Evolutionary conservation across 2,329 filamentous ascomycete species (phyloP), one percentile per base, ranked within the genome.

Genomic region (Cladosporium colombiae): DNA sequence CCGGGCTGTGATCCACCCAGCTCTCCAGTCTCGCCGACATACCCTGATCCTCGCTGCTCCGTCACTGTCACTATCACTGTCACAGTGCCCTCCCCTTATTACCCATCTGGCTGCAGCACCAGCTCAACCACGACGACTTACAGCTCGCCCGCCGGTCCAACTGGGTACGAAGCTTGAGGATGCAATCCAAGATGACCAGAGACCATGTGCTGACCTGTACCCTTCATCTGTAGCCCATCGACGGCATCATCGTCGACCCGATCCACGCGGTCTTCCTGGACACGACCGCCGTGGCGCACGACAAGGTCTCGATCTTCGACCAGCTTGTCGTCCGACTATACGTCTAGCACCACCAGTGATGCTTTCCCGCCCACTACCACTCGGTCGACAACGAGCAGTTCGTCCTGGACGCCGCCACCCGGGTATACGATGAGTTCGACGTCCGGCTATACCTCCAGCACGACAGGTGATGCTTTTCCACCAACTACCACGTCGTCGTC

Each of bases 1-100:
- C 67, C 66, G 1, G 61, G 50, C n/a, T 68, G 67, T 23, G n/a
- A 46, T 46, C 57, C 67, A 5, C 44, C 65, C 16, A 67, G 52
- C 27, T 53, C 62, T 13, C 52, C 57, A 31, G 37, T 49, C 11
- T 31, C 37, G 16, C 37, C 57, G 10, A 49, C 29, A 1, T 27
- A 40, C 14, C 57, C 37, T 18, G 23, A 40, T 10, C 23, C 44
- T 23, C 29, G 21, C 21, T 62, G 59, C 27, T 50, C 46, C n/a
- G 16, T 46, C n/a, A 62, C 59, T n/a, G 29, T 62, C n/a, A 62
- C 59, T 11, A 6, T 31, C 3, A 62, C 59, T 6, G 21, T 59
- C 56, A 44, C 33, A 8, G 7, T 14, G 35, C 35, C 56, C 3
- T 53, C 33, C 10, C 40, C 40, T 46, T 55, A 55, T 8, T 55